Base-by-base conservation (phyloP, 169 alveolate genomes). In the Plasmodium berghei region DNA sequence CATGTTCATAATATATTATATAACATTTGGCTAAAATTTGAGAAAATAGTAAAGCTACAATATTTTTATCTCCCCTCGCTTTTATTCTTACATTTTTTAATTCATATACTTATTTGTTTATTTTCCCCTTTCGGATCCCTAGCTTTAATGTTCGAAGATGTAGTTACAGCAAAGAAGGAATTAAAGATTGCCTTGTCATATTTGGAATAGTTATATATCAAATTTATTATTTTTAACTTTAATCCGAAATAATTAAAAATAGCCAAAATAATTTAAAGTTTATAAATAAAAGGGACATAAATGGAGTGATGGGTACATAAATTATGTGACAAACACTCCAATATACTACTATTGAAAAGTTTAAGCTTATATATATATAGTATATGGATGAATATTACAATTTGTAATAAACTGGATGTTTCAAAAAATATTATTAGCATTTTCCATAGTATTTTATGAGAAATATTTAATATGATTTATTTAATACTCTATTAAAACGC, bases 61-160 rank as follows among this genome's bases (percentile, higher is more conserved):
- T 4, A 34, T 34, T 34, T 34, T 34, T 1, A 34, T 34, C 5
- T 34, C 42, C 8, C 42, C 42, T 28, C 3, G 56, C n/a, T 22
- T 46, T 54, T 46, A 71, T 52, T 14, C 20, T 9, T 34, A 72
- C 61, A 42, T 12, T 24, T 73, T 18, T 49, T 42, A 28, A 64
- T 52, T 1, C 26, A 24, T 58, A 63, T 3, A 63, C 5, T 14
- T 26, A 34, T 63, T 6, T 69, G 26, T 66, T 40, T 42, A 3
- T 66, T 61, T 66, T 66, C 9, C 22, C 6, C 24, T 61, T 14
- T 59, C 18, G 12, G 45, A 4, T 56, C 8, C 61, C 18, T 59
- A 86, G 91, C 91, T 40, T 40, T 86, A 48, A 72, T 86, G 66
- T 86, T 86, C 59, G 91, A 86, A 61, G 91, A 86, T 55, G 10